Conservation (phyloP, 306 rosid species). For the Casuarina cunninghamiana region DNA sequence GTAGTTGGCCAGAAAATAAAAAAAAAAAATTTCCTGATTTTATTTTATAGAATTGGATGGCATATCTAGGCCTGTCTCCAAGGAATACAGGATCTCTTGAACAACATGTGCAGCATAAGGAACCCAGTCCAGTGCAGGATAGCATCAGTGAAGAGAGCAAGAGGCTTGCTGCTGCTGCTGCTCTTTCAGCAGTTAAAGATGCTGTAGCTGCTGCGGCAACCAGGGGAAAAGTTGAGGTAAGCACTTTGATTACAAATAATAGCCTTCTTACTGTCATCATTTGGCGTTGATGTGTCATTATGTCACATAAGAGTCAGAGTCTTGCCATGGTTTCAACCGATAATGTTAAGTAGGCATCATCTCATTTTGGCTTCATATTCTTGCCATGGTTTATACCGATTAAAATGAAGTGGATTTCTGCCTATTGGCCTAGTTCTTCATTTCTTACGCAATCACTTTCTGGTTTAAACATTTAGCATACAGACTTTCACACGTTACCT, state of each 20-base stretch:
- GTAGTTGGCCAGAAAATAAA: conserved; percentile 21
- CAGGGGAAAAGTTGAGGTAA: conserved; percentile 84
- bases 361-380: not conserved
- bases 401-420: not conserved
- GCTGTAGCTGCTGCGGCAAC: conserved; percentile 42
- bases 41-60: conserved; percentile 66
- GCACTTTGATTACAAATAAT: conserved; percentile 5
- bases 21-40: too few species aligned
- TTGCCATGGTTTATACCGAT: not conserved
- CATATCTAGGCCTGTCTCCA: conserved; percentile 74
- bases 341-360: not conserved
- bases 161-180: conserved; percentile 60
- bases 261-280: not conserved
- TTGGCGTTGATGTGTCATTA: not conserved
- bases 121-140: conserved; percentile 28
- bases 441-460: conserved; percentile 1
- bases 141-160: conserved; percentile 60
- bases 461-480: not conserved
- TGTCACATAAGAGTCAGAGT: not conserved
- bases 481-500: not conserved
- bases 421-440: not conserved
- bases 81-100: conserved; percentile 45
- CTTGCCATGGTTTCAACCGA: not conserved
- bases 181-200: conserved; percentile 52
- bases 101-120: conserved; percentile 41